phyloP scores from a whole-genome alignment of 129 eudicot species.

The Artemisia annua region DNA sequence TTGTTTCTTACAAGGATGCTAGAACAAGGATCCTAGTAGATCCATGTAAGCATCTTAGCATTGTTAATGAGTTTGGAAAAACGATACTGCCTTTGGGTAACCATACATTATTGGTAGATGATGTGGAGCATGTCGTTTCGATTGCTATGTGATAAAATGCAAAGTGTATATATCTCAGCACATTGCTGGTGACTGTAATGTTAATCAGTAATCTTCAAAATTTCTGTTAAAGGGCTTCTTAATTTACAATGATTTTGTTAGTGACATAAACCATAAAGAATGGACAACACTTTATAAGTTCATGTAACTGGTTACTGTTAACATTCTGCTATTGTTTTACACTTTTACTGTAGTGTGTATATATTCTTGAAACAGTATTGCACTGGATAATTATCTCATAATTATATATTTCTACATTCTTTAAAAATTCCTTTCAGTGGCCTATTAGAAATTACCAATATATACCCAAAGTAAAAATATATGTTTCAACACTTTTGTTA shows the following conservation, averaged over 20 bases:
- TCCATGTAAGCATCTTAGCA: conserved; percentile 77
- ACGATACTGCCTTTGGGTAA: conserved; percentile 72
- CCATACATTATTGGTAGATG: conserved; percentile 49
- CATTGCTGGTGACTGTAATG: conserved; percentile 21
- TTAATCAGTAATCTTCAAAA: not conserved
- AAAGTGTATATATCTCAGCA: conserved; percentile 12
- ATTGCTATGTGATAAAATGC: conserved; percentile 38
- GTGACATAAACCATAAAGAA: not conserved
- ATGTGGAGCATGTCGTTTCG: conserved; percentile 55
- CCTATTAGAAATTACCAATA: too few species aligned
- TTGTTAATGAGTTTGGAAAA: conserved; percentile 59
- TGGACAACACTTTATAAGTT: not conserved
- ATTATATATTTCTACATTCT: too few species aligned
- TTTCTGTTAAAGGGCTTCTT: not conserved
- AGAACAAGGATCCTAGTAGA: conserved; percentile 46
- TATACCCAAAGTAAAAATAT: too few species aligned
- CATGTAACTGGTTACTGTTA: too few species aligned
- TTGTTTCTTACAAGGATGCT: conserved; percentile 28
- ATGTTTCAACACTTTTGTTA: too few species aligned
- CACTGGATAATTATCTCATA: too few species aligned
- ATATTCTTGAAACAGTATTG: too few species aligned
- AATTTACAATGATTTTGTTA: not conserved
- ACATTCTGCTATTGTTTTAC: too few species aligned
- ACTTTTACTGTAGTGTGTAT: too few species aligned
- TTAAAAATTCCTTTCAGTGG: too few species aligned